Evolutionary conservation across 805 yeast species (phyloP).

Genomic region (Starmerella powellii): DNA sequence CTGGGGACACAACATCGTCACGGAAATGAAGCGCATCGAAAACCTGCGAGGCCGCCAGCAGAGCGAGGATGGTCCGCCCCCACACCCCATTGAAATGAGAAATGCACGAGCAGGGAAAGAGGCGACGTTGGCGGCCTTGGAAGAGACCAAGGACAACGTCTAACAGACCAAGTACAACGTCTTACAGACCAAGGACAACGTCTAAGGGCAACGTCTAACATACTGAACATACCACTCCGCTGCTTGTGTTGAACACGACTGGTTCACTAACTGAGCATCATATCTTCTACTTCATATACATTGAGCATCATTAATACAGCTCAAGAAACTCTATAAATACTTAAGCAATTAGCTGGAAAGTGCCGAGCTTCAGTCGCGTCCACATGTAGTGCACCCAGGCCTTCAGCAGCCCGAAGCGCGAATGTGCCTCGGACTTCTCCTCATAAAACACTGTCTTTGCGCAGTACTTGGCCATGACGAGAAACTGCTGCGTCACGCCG

Average conservation of each 20-base stretch:
- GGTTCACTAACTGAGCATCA: too few relatives aligned
- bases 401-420: not conserved
- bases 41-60: constrained; percentile 15
- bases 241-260: too few relatives aligned
- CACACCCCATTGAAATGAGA: not conserved
- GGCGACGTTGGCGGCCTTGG: constrained; percentile 11
- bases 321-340: too few relatives aligned
- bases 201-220: too few relatives aligned
- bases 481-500: constrained; percentile 76
- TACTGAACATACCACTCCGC: too few relatives aligned
- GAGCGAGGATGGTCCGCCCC: not conserved
- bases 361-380: constrained; percentile 1
- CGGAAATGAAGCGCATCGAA: constrained; percentile 43
- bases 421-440: constrained; percentile 22
- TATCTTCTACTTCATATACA: too few relatives aligned
- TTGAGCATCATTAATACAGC: too few relatives aligned
- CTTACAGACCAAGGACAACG: too few relatives aligned
- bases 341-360: not conserved
- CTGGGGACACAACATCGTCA: constrained; percentile 96
- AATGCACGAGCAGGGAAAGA: constrained; percentile 5
- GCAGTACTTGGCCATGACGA: constrained; percentile 84
- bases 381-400: constrained; percentile 9
- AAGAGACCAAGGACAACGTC: not conserved
- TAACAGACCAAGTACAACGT: too few relatives aligned
- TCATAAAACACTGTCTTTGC: constrained; percentile 69